Base-by-base conservation (phyloP, 2,329 filamentous ascomycete species). In the Amauroascus niger region DNA sequence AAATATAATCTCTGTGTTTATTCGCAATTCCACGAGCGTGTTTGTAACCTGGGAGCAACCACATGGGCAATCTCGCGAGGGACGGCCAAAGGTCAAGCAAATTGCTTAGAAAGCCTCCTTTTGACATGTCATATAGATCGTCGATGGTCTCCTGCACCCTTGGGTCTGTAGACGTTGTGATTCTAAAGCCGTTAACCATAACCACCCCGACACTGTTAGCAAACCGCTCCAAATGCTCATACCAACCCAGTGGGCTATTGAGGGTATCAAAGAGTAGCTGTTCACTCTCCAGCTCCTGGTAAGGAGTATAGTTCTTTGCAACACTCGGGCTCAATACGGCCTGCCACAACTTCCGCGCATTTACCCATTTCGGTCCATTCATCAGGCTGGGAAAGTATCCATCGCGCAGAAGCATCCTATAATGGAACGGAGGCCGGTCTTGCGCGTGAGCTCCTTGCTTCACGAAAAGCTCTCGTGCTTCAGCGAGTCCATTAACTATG, bases 391-490 rank as follows among this genome's bases (percentile, higher is more conserved):
- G 49, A 33, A 43, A 51, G 28, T 51, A 51, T 16, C 49, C 49
- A 16, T 44, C 39, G 33, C 49, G 32, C 37, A 51, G 30, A 1
- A 51, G 49, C 49, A 51, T 8, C 30, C 28, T 30, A 24, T 33
- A 51, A 9, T 26, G 37, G 16, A 24, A 51, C 3, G 49, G 14
- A 13, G 49, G 49, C 16, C 49, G 11, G 77, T 71, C 39, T 76
- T 72, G 65, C 73, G 69, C 4, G 70, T 66, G 9, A 69, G 70
- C 0, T 77, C 67, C 13, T 72, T 71, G 0, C 75, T 78, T 61
- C 79, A 80, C 13, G 76, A 76, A 13, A 57, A 63, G 43, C 75
- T 74, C 35, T 72, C 65, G 55, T 76, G 74, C 52, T 80, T 78
- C 2, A 80, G 56, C 3, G 80, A 60, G 6, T 80, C 77, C 49